phyloP scores from a whole-genome alignment of 257 asterid genomes.

The Fraxinus americana region DNA sequence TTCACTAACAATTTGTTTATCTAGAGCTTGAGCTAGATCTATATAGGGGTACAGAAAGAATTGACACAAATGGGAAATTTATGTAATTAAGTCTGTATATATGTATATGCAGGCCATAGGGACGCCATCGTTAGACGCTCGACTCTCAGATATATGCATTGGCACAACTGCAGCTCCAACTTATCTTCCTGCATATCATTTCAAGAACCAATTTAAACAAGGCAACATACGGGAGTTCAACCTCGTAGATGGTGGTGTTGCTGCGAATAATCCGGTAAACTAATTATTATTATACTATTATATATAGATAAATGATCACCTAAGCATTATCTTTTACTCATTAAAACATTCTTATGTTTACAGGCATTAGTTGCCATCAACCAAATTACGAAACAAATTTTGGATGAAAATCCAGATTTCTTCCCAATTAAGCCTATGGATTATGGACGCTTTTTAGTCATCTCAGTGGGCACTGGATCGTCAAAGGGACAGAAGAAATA shows the following conservation, averaged over 20 bases:
- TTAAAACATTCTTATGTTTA: not conserved
- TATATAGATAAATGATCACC: not conserved
- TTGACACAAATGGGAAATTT: too few relatives aligned
- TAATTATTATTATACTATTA: not conserved
- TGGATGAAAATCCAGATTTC: constrained; percentile 28
- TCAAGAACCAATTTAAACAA: constrained; percentile 27
- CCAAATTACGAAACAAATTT: constrained; percentile 40
- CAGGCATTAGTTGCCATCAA: constrained; percentile 52
- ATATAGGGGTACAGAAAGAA: not conserved
- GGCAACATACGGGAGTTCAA: constrained; percentile 37
- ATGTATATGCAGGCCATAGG: constrained; percentile 27
- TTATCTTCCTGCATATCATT: constrained; percentile 46
- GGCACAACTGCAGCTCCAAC: constrained; percentile 73
- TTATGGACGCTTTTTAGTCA: constrained; percentile 40
- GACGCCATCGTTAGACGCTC: constrained; percentile 33
- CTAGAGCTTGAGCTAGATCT: too few relatives aligned
- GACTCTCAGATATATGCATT: constrained; percentile 50
- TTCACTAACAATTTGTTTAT: too few relatives aligned
- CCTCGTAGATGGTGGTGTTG: constrained; percentile 59
- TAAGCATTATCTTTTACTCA: not conserved
- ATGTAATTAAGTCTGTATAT: too few relatives aligned
- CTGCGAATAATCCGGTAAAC: constrained; percentile 66
- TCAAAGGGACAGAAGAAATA: constrained; percentile 35
- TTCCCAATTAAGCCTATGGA: constrained; percentile 31
- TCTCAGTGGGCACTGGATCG: constrained; percentile 51